phyloP scores from a whole-genome alignment of 2,329 filamentous ascomycete genomes.

The Paecilomyces formosus region DNA sequence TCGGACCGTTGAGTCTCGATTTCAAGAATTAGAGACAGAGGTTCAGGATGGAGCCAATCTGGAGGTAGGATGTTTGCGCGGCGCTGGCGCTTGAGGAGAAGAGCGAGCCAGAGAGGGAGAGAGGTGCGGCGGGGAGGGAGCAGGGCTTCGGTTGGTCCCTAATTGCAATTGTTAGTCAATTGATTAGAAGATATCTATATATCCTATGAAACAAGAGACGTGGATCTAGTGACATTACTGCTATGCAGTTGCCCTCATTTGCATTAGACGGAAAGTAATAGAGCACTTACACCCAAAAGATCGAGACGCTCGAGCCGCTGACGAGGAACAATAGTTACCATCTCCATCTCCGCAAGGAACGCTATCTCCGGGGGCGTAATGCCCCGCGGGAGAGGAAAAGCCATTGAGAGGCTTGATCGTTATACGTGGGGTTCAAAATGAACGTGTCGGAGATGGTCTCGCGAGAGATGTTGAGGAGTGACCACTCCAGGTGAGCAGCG shows the following conservation, averaged over 20 bases:
- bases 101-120: constrained; percentile 86
- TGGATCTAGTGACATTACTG: not conserved
- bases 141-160: constrained; percentile 73
- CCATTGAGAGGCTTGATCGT: constrained; percentile 38
- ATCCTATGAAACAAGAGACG: not conserved
- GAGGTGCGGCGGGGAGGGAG: constrained; percentile 72
- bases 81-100: constrained; percentile 88
- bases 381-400: constrained; percentile 55
- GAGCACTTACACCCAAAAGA: constrained; percentile 68
- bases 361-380: constrained; percentile 82
- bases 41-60: constrained; percentile 73
- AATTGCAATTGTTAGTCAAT: constrained; percentile 5
- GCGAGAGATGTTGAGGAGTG: not conserved
- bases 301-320: constrained; percentile 81
- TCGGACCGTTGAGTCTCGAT: constrained; percentile 62
- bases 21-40: constrained; percentile 69
- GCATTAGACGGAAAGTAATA: not conserved
- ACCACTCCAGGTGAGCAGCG: not conserved
- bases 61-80: constrained; percentile 90
- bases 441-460: not conserved
- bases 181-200: not conserved
- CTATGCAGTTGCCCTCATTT: not conserved
- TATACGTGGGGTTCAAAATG: not conserved
- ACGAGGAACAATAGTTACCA: constrained; percentile 84
- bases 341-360: constrained; percentile 96